Conservation (phyloP, 495 filamentous ascomycete species). For the Penicillium simplicissimum region DNA sequence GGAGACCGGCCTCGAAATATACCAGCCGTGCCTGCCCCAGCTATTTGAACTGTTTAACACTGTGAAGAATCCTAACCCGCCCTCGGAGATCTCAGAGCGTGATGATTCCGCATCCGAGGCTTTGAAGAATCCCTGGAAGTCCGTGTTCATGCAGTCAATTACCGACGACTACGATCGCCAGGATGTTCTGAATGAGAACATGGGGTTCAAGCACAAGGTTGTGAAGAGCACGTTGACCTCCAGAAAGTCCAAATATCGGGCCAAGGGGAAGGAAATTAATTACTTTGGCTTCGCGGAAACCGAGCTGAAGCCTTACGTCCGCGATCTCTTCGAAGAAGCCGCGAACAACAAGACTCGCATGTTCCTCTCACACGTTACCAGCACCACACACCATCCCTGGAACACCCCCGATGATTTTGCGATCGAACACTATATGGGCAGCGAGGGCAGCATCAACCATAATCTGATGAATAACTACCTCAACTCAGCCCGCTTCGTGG, state of each 20-base stretch:
- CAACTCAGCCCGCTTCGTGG: constrained; percentile 44
- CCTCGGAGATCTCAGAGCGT: neutral
- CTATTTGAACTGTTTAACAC: constrained; percentile 46
- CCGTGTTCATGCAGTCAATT: constrained; percentile 49
- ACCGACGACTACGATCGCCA: constrained; percentile 49
- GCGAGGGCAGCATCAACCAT: constrained; percentile 31
- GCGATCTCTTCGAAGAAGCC: constrained; percentile 43
- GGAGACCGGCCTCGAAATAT: constrained; percentile 42
- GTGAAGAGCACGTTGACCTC: constrained; percentile 34
- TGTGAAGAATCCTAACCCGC: constrained; percentile 20
- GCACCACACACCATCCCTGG: constrained; percentile 51
- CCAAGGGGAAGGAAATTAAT: constrained; percentile 39
- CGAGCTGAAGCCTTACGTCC: constrained; percentile 43
- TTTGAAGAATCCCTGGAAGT: constrained; percentile 38
- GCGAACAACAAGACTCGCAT: constrained; percentile 44
- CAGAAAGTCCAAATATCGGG: constrained; percentile 30
- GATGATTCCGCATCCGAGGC: constrained; percentile 13
- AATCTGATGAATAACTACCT: constrained; percentile 42
- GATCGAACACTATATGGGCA: constrained; percentile 37
- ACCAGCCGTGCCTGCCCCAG: constrained; percentile 50
- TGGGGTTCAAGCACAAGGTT: constrained; percentile 43
- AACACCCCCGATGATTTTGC: constrained; percentile 35
- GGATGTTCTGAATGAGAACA: constrained; percentile 35
- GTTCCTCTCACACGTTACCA: constrained; percentile 50
- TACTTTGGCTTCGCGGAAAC: constrained; percentile 52